These are phyloP conservation scores for Quercus suber DNA, from an alignment of 306 rosid genomes.

Conservation along the genomic window DNA sequence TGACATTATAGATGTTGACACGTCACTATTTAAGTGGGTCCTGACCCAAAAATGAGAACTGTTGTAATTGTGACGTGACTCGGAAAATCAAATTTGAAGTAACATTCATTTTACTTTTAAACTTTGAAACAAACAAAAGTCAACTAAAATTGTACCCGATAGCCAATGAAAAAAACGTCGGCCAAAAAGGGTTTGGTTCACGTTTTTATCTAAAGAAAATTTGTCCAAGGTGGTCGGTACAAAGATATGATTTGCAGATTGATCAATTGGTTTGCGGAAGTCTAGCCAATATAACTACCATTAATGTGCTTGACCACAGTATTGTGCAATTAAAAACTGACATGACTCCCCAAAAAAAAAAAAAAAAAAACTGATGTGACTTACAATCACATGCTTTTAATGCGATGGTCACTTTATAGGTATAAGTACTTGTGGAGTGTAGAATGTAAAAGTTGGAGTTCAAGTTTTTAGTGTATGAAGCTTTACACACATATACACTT, in stretches of 20 bases:
- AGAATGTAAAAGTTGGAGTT: fast-evolving
- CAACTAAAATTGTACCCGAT: not conserved
- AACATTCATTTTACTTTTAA: no score
- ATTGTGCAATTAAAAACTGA: no score
- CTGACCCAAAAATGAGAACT: not conserved
- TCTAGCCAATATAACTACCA: no score
- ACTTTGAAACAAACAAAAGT: not conserved
- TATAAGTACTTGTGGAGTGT: fast-evolving
- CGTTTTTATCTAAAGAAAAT: not conserved
- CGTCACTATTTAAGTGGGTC: not conserved
- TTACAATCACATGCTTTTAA: fast-evolving
- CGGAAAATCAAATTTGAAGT: not conserved
- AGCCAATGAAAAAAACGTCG: not conserved
- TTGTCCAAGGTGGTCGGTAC: not conserved
- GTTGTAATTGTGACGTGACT: not conserved
- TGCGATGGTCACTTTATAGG: fast-evolving
- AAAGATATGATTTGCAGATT: not conserved
- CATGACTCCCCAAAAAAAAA: no score
- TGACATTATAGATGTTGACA: not conserved
- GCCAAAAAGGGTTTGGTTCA: not conserved
- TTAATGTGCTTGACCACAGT: no score
- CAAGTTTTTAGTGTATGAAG: no score
- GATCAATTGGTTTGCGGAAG: not conserved
- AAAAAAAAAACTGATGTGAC: no score
- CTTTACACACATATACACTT: no score